These are phyloP conservation scores for Tricholoma matsutake DNA, from an alignment of 768 basidiomycete species.

Conservation along the genomic window DNA sequence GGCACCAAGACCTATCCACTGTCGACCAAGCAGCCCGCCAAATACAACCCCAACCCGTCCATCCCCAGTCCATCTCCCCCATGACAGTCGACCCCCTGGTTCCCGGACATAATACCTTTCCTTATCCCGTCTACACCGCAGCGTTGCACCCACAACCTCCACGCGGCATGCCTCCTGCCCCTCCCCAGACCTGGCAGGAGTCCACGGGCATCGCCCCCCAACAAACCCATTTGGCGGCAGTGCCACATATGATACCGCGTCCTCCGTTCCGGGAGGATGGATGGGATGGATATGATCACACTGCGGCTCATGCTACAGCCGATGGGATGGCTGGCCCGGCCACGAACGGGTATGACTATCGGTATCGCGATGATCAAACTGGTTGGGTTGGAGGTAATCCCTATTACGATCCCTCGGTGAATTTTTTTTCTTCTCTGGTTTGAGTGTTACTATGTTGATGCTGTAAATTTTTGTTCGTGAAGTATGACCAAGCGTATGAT, in stretches of 20 bases:
- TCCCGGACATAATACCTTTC: constrained; percentile 31
- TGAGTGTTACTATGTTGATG: background rate
- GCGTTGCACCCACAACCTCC: constrained; percentile 35
- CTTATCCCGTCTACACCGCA: constrained; percentile 36
- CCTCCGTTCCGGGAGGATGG: constrained; percentile 49
- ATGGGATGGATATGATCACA: constrained; percentile 58
- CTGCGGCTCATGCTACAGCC: constrained; percentile 26
- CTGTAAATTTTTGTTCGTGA: constrained; percentile 1
- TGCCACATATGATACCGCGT: constrained; percentile 45
- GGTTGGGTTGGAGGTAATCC: constrained; percentile 44
- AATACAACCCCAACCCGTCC: constrained; percentile 12
- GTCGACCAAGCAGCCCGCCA: constrained; percentile 10
- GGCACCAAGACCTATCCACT: background rate
- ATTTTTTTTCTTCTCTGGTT: constrained; percentile 14
- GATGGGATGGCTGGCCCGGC: constrained; percentile 47
- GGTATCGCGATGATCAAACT: constrained; percentile 60
- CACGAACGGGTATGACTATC: constrained; percentile 49
- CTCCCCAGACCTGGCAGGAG: constrained; percentile 65
- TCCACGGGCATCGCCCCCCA: constrained; percentile 60
- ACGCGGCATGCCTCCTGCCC: constrained; percentile 44
- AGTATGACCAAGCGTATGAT: constrained; percentile 60
- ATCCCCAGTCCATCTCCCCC: constrained; percentile 19
- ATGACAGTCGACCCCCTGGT: constrained; percentile 30
- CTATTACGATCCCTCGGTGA: constrained; percentile 59
- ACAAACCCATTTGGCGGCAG: constrained; percentile 55